Percentiles rank a stretch among this genome's conserved stretches.
Conservation (phyloP, 352 stramenopile species). For the Pythium chondricola region DNA sequence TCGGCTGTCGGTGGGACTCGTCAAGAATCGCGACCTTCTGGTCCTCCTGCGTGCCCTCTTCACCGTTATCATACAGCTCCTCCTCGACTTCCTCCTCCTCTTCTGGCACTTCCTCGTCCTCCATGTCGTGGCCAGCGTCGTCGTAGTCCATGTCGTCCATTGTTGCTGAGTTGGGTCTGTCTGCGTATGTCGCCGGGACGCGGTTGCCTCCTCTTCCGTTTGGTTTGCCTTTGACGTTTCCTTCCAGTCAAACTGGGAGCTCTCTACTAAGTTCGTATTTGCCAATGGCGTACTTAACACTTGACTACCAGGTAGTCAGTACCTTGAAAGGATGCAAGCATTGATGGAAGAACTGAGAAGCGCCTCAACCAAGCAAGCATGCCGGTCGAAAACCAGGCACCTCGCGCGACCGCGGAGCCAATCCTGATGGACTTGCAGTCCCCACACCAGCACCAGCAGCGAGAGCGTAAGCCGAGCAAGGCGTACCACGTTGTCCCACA, state of each 20-base stretch:
- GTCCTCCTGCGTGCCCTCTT: slow-evolving; percentile 48
- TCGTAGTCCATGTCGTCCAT: slow-evolving; percentile 89
- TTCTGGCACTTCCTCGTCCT: slow-evolving; percentile 79
- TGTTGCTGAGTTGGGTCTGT: neutral
- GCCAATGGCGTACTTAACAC: slow-evolving; percentile 6
- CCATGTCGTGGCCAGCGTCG: slow-evolving; percentile 71
- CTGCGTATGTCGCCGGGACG: too few relatives aligned
- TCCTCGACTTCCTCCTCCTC: slow-evolving; percentile 76
- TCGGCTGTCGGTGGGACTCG: slow-evolving; percentile 83
- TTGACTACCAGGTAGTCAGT: slow-evolving; percentile 7
- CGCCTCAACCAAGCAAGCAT: neutral
- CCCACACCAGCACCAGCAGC: slow-evolving; percentile 13
- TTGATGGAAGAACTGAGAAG: neutral
- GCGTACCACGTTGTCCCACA: slow-evolving; percentile 41
- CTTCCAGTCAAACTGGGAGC: slow-evolving; percentile 19
- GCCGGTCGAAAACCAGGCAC: neutral
- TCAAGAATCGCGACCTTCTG: slow-evolving; percentile 72
- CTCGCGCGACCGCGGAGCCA: neutral
- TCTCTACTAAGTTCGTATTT: slow-evolving; percentile 8
- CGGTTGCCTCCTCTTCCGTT: slow-evolving; percentile 1
- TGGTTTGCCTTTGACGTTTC: slow-evolving; percentile 11
- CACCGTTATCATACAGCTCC: slow-evolving; percentile 59
- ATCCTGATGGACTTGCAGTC: slow-evolving; percentile 8
- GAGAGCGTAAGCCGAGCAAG: slow-evolving; percentile 26
- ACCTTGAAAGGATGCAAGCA: slow-evolving; percentile 17